Conservation (phyloP, 106 monocot genomes). For the Allium fistulosum region DNA sequence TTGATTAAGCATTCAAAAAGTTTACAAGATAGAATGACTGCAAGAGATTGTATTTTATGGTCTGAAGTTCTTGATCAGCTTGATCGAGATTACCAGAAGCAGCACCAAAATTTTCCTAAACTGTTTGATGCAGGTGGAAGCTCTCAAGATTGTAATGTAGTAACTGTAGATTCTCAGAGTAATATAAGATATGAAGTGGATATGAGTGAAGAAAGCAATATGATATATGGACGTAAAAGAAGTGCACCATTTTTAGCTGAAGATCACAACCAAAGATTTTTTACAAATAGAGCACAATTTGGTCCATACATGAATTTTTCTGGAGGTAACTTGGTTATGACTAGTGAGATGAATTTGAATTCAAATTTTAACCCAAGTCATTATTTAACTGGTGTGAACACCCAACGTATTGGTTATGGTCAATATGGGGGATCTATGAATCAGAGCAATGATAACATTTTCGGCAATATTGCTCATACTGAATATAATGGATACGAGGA, state of each 20-base stretch:
- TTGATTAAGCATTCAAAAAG: slow-evolving; percentile 18
- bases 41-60: slow-evolving; percentile 12
- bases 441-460: not conserved
- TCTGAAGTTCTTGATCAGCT: slow-evolving; percentile 9
- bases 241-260: not conserved
- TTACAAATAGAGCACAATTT: not conserved
- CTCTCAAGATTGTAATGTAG: slow-evolving; percentile 9
- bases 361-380: not conserved
- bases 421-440: not conserved
- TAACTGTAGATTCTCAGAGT: not conserved
- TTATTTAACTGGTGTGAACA: too few relatives aligned
- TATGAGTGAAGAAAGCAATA: too few relatives aligned
- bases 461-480: not conserved
- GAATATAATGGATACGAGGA: not conserved
- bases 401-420: not conserved
- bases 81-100: not conserved
- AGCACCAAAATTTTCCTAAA: slow-evolving; percentile 5
- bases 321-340: slow-evolving; percentile 4
- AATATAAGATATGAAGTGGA: not conserved
- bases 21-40: slow-evolving; percentile 20
- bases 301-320: too few relatives aligned
- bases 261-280: slow-evolving; percentile 1
- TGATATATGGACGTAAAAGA: not conserved
- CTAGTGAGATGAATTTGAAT: not conserved
- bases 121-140: not conserved